Base-by-base conservation (phyloP, 176 grass and related monocot species). In the Oryza nivara region DNA sequence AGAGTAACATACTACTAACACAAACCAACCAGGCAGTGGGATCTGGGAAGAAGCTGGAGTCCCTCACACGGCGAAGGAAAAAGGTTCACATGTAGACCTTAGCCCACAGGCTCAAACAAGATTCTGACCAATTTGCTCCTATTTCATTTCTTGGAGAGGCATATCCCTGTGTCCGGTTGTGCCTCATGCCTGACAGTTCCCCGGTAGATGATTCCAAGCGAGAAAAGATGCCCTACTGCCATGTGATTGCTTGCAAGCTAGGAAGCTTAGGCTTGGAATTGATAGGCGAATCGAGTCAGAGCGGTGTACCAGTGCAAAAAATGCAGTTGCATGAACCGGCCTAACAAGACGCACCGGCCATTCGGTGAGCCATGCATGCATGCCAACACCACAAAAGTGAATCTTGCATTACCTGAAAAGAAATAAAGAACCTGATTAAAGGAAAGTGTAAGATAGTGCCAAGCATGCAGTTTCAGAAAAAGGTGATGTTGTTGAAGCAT, bases 81-180 rank as follows among this genome's bases (percentile, higher is more conserved):
- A 3, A 54, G 72, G 80, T 51, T 83, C 88, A 90, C 84, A 79
- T 83, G 88, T 36, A n/a, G 68, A n/a, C n/a, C 63, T 64, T 69
- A 17, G 66, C 15, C n/a, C 34, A 32, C n/a, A 14, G 30, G 40
- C 3, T 9, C n/a, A 67, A 45, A 14, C 78, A 60, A 45, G 25
- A 80, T 85, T 70, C 76, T 61, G 36, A 52, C 77, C 70, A 49
- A 48, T 73, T 48, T 64, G 38, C 20, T 51, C 14, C 20, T 41
- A 30, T 58, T 17, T 56, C 65, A 63, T 78, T 22, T 65, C 80
- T 28, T 19, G 51, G 52, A 28, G 11, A 86, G 22, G 72, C 86
- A 66, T 32, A 71, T 38, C 82, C 70, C n/a, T 30, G 88, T 76
- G 88, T 89, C 77, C 6, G 47, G 70, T 89, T 81, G 77, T 67